phyloP scores from a whole-genome alignment of 108 stramenopile genomes.

The Nitzschia palea region DNA sequence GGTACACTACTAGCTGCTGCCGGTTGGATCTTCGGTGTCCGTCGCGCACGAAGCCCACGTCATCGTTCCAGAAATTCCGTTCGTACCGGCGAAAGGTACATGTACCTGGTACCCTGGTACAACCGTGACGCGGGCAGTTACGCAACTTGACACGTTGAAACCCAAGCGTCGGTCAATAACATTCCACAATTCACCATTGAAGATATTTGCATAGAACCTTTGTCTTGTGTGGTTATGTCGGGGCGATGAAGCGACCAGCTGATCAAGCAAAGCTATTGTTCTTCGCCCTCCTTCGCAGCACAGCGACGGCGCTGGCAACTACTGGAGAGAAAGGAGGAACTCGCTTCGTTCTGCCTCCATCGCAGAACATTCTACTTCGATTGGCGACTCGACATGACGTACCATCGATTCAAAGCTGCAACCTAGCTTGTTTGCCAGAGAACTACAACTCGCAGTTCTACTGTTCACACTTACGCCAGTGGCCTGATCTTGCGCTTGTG shows the following conservation, averaged over 20 bases:
- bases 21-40: no score
- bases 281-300: slow-evolving; percentile 62
- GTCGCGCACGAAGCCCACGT: no score
- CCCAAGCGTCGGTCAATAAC: no score
- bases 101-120: no score
- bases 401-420: slow-evolving; percentile 72
- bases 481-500: slow-evolving; percentile 85
- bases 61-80: no score
- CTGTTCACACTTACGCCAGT: slow-evolving; percentile 70
- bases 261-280: slow-evolving; percentile 61
- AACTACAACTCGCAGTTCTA: slow-evolving; percentile 89
- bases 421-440: slow-evolving; percentile 86
- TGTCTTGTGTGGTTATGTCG: no score
- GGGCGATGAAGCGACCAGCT: slow-evolving; percentile 36
- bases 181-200: no score
- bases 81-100: no score
- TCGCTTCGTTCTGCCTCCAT: slow-evolving; percentile 11
- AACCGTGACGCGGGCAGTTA: no score
- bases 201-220: no score
- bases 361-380: slow-evolving; percentile 56
- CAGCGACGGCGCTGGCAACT: slow-evolving; percentile 58
- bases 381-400: slow-evolving; percentile 76
- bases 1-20: no score
- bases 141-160: no score
- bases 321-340: slow-evolving; percentile 14